These are phyloP conservation scores for Marasmius sp. DNA, from an alignment of 1,284 basidiomycete genomes.

Conservation along the genomic window DNA sequence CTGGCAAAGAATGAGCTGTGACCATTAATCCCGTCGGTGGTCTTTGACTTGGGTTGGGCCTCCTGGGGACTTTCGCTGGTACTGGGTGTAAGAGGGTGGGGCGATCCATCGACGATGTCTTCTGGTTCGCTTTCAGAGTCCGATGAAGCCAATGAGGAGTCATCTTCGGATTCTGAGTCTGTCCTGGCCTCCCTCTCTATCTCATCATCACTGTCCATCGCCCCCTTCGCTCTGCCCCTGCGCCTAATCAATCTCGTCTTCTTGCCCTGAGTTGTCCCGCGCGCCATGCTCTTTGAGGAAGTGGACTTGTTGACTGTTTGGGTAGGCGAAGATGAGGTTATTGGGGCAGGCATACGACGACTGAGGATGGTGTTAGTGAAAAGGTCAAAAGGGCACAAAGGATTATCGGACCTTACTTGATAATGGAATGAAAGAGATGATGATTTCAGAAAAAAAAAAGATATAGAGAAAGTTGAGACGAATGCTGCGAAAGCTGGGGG, in stretches of 20 bases:
- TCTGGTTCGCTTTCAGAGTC: slow-evolving; percentile 66
- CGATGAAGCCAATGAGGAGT: slow-evolving; percentile 61
- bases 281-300: slow-evolving; percentile 24
- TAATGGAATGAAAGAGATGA: slow-evolving; percentile 10
- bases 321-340: slow-evolving; percentile 32
- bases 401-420: slow-evolving; percentile 32
- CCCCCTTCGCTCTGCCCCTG: slow-evolving; percentile 55
- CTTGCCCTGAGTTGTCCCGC: slow-evolving; percentile 22
- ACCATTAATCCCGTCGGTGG: slow-evolving; percentile 21
- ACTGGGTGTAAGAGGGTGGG: slow-evolving; percentile 58
- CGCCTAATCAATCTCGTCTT: slow-evolving; percentile 42
- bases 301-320: slow-evolving; percentile 27
- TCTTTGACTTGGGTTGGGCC: slow-evolving; percentile 25
- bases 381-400: slow-evolving; percentile 14
- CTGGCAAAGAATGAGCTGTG: slow-evolving; percentile 50
- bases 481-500: not conserved
- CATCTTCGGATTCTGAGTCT: slow-evolving; percentile 53
- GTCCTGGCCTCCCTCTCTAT: slow-evolving; percentile 65
- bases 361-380: slow-evolving; percentile 17
- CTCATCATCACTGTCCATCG: slow-evolving; percentile 71
- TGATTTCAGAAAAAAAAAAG: slow-evolving; percentile 17
- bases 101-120: slow-evolving; percentile 46
- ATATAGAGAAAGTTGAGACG: not conserved
- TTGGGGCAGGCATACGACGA: slow-evolving; percentile 42
- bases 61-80: slow-evolving; percentile 60